Conservation (phyloP, 1,284 basidiomycete species). For the Ustilago shanxiensis region DNA sequence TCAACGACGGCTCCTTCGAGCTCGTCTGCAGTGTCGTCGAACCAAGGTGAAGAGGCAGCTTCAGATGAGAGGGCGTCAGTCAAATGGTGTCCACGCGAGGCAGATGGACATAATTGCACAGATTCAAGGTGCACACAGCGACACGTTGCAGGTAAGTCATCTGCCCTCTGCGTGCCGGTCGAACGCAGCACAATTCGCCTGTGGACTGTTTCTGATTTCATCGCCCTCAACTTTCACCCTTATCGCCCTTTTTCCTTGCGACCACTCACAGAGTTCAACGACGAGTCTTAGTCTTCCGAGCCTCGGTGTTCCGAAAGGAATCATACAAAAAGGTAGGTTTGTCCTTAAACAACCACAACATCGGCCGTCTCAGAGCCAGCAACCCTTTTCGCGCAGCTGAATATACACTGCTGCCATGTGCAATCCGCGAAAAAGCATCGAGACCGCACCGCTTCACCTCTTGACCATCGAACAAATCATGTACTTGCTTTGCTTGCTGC, state of each 20-base stretch:
- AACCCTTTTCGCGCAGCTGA: neutral
- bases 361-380: neutral
- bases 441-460: neutral
- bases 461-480: neutral
- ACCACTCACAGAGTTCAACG: slow-evolving; percentile 1
- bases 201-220: too few species aligned
- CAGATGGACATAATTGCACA: slow-evolving; percentile 24
- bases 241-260: neutral
- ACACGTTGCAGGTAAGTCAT: slow-evolving; percentile 29
- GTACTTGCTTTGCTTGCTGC: neutral
- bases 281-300: neutral
- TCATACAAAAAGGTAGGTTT: slow-evolving; percentile 8
- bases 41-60: neutral
- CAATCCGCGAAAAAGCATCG: neutral
- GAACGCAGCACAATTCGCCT: neutral
- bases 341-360: neutral
- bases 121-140: slow-evolving; percentile 22
- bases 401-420: neutral
- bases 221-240: neutral
- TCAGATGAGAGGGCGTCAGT: slow-evolving; percentile 19
- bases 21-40: neutral
- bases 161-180: neutral
- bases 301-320: neutral
- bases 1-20: neutral
- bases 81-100: slow-evolving; percentile 40